Evolutionary conservation across 192 early-diverging fungal species (phyloP).

Genomic region (Diversispora epigaea): DNA sequence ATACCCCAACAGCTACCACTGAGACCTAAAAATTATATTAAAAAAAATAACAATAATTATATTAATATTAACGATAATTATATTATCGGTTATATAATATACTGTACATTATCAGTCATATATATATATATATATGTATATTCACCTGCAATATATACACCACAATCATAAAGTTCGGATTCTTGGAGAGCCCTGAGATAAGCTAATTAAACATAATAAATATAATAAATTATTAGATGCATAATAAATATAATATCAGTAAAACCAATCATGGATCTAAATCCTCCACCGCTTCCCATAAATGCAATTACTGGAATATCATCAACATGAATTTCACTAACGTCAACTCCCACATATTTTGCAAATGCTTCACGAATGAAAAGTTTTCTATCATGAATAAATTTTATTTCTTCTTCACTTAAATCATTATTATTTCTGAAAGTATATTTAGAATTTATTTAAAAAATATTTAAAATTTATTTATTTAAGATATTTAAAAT

Average conservation of each 20-base stretch:
- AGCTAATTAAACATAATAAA: constrained; percentile 32
- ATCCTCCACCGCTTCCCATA: constrained; percentile 80
- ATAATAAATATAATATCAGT: constrained; percentile 37
- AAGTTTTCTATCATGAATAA: too few species aligned
- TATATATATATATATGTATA: constrained; percentile 47
- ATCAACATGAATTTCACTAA: too few species aligned
- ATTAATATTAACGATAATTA: too few species aligned
- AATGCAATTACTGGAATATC: too few species aligned
- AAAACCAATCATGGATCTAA: constrained; percentile 78
- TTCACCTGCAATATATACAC: constrained; percentile 70
- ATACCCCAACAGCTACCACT: constrained; percentile 66
- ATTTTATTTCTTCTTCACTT: too few species aligned
- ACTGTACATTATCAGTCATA: too few species aligned
- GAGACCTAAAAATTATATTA: constrained; percentile 41
- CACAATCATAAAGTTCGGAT: constrained; percentile 66
- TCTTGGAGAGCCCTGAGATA: constrained; percentile 67
- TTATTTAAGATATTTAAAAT: too few species aligned
- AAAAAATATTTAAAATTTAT: background rate
- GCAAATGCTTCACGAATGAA: too few species aligned
- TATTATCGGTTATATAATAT: too few species aligned
- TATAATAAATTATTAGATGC: too few species aligned
- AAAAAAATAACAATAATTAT: constrained; percentile 18
- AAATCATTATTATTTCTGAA: too few species aligned
- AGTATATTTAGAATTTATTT: constrained; percentile 64
- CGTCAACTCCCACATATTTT: too few species aligned